These are phyloP conservation scores for Nelumbo lutea DNA, from an alignment of 164 flowering plant genomes.

Conservation along the genomic window DNA sequence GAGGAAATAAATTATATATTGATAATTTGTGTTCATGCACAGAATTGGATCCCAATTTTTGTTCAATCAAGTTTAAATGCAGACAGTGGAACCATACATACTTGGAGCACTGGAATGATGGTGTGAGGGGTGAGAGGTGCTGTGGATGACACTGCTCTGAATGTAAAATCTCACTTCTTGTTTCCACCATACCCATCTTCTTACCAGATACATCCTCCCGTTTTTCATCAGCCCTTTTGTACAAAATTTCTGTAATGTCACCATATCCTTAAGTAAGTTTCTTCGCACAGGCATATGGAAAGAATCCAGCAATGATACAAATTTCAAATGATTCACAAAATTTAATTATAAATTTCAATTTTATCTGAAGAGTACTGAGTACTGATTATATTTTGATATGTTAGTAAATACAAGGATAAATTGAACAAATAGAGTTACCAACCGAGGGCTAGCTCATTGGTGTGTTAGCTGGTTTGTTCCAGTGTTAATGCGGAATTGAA, in stretches of 20 bases:
- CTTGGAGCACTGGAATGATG: conserved; percentile 40
- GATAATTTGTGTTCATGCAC: background rate
- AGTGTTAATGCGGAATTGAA: no score
- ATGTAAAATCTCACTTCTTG: conserved; percentile 10
- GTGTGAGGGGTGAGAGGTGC: conserved; percentile 38
- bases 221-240: conserved; percentile 22
- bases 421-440: no score
- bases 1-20: background rate
- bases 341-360: no score
- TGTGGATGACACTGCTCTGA: conserved; percentile 28
- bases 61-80: background rate
- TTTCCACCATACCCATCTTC: conserved; percentile 16
- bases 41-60: background rate
- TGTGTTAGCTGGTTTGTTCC: no score
- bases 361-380: no score
- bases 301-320: background rate
- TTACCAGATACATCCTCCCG: conserved; percentile 18
- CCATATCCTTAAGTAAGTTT: conserved; percentile 9
- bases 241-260: conserved; percentile 12
- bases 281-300: background rate
- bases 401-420: no score
- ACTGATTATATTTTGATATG: no score
- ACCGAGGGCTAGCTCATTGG: no score
- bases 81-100: conserved; percentile 24
- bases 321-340: background rate